phyloP scores from a whole-genome alignment of 352 stramenopile genomes.

The Blastocystis sp. region DNA sequence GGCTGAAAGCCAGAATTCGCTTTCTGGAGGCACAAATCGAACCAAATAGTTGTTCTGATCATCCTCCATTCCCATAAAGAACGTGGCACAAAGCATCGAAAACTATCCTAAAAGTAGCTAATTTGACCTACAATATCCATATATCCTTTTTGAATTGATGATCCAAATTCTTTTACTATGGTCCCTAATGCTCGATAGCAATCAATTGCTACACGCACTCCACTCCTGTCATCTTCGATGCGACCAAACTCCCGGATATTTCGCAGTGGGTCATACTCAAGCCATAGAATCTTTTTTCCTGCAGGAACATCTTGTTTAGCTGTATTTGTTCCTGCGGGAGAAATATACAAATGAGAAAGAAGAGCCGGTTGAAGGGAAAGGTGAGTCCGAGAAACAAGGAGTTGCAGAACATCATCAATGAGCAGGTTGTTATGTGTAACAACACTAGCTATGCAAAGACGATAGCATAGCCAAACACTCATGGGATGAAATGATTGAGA shows the following conservation, averaged over 20 bases:
- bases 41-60: neutral
- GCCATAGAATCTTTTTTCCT: neutral
- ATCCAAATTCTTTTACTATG: neutral
- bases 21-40: neutral
- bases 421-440: slow-evolving; percentile 24
- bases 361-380: neutral
- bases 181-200: slow-evolving; percentile 7
- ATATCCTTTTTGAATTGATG: slow-evolving; percentile 52
- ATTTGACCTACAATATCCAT: slow-evolving; percentile 13
- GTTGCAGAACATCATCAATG: slow-evolving; percentile 20
- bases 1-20: neutral
- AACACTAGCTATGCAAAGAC: neutral
- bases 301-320: neutral
- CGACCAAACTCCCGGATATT: neutral
- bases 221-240: neutral
- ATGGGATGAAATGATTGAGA: neutral
- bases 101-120: neutral
- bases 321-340: neutral
- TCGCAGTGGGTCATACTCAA: neutral
- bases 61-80: neutral
- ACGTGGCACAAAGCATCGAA: neutral
- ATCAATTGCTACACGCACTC: neutral
- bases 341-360: neutral
- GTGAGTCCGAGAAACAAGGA: neutral
- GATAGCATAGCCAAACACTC: neutral